phyloP scores from a whole-genome alignment of 495 filamentous ascomycete species.

The Geoglossum glabrum region DNA sequence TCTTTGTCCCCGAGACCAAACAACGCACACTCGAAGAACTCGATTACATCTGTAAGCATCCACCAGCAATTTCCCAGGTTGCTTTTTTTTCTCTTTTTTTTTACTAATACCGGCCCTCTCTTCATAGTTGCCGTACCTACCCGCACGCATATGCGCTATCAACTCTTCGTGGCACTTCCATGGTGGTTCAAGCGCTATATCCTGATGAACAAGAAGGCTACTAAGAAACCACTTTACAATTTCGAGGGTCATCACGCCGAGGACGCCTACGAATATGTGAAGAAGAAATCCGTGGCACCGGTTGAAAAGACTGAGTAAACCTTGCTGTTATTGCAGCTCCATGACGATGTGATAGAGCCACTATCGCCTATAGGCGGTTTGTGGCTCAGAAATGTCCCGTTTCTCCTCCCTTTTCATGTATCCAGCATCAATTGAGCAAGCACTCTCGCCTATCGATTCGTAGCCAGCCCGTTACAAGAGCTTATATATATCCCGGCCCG shows the following conservation, averaged over 20 bases:
- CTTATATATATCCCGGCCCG: too few relatives aligned
- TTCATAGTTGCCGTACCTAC: conserved; percentile 39
- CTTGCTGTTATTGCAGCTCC: too few relatives aligned
- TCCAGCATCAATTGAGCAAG: too few relatives aligned
- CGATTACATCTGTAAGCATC: conserved; percentile 51
- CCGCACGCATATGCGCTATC: conserved; percentile 39
- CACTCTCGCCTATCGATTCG: too few relatives aligned
- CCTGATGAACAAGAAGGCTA: conserved; percentile 31
- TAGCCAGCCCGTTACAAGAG: too few relatives aligned
- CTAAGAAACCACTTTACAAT: conserved; percentile 43
- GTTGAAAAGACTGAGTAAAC: too few relatives aligned
- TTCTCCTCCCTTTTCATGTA: too few relatives aligned
- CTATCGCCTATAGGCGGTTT: too few relatives aligned
- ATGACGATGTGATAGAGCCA: too few relatives aligned
- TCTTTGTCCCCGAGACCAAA: conserved; percentile 48
- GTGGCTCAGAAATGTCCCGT: too few relatives aligned
- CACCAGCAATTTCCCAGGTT: too few relatives aligned
- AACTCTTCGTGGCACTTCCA: conserved; percentile 39
- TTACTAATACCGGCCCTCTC: background rate
- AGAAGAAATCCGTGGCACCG: too few relatives aligned
- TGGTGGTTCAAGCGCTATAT: conserved; percentile 53
- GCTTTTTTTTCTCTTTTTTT: conserved; percentile 2
- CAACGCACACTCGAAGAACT: conserved; percentile 55
- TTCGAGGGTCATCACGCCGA: conserved; percentile 20
- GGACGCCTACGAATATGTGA: background rate